Conservation (phyloP, 495 filamentous ascomycete genomes). For the Trichoderma gamsii region DNA sequence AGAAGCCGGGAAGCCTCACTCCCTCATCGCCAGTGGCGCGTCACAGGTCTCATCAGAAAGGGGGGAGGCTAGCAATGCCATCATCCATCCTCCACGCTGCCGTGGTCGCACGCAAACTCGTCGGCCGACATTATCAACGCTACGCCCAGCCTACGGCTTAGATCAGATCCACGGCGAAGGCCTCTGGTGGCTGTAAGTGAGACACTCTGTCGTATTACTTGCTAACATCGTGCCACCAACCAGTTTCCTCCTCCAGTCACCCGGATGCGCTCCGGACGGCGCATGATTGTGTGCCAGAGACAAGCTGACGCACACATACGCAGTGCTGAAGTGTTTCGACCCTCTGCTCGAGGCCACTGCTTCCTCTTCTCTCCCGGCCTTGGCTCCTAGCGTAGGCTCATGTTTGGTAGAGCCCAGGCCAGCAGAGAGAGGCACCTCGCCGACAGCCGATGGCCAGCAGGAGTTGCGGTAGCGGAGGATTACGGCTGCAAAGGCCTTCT, state of each 20-base stretch:
- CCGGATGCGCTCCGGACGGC: not conserved
- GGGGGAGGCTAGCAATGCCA: slow-evolving; percentile 6
- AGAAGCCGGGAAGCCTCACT: not conserved
- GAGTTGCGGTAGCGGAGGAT: not conserved
- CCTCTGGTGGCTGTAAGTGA: slow-evolving; percentile 5
- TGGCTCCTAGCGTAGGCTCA: not conserved
- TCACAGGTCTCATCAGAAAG: not conserved
- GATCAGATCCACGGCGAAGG: not conserved
- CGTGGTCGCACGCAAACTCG: slow-evolving; percentile 1
- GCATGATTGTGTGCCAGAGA: not conserved
- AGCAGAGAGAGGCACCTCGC: not conserved
- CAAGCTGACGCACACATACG: slow-evolving; percentile 4
- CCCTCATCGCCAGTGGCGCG: not conserved
- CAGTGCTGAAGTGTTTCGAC: not conserved
- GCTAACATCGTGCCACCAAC: not conserved
- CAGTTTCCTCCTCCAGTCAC: slow-evolving; percentile 11
- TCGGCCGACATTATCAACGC: slow-evolving; percentile 11
- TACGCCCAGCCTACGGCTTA: not conserved
- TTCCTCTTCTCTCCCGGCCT: not conserved
- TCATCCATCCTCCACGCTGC: slow-evolving; percentile 3
- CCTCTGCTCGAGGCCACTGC: not conserved
- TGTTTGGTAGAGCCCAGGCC: not conserved
- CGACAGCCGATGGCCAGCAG: not conserved
- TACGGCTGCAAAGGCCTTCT: not conserved
- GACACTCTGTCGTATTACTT: not conserved